Evolutionary conservation across 441 rosid species (phyloP), one percentile per base, ranked within the genome.

Genomic region (Manihot esculenta): DNA sequence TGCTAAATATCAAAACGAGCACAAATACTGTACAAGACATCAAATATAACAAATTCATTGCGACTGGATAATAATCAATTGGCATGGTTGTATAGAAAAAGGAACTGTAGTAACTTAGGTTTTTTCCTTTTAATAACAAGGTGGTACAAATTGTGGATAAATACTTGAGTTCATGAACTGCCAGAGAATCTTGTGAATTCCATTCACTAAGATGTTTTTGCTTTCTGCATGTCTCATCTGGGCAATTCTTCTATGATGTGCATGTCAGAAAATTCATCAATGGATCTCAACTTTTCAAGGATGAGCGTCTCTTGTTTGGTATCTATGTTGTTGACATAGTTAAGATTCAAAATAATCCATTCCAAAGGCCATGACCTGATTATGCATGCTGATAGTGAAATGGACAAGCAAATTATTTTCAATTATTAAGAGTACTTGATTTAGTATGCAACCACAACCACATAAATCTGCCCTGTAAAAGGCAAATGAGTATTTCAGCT

Each of bases 231-330:
- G 45, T 44, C 58, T 70, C 73, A 73, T 70, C 71, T 55, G 50
- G 62, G 64, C 23, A 48, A 48, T 54, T 69, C 74, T 57, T 76
- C 78, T 55, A 53, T 44, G 68, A 53, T 18, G 30, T 62, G 77
- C 23, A 69, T 14, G 44, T 66, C 80, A 55, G 79, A 76, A 55
- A 63, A 72, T 73, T 86, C 86, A 35, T 84, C 89, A 3, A 85
- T 79, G 30, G 81, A 73, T 72, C 86, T 86, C 72, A 94, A 86
- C 83, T 87, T 94, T 78, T 83, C 82, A 45, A 94, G 89, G 68
- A 94, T 90, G 68, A 83, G 24, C 71, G 41, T 85, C 87, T 94
- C 99, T 80, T 92, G 97, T 82, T 84, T 90, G 35, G 79, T 85
- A 76, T 92, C 97, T 89, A 76, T 73, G 44, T 71, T 66, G 69